Evolutionary conservation across 331 rosid genomes (phyloP), one percentile per base, ranked within the genome.

Genomic region (Malus hybrid): DNA sequence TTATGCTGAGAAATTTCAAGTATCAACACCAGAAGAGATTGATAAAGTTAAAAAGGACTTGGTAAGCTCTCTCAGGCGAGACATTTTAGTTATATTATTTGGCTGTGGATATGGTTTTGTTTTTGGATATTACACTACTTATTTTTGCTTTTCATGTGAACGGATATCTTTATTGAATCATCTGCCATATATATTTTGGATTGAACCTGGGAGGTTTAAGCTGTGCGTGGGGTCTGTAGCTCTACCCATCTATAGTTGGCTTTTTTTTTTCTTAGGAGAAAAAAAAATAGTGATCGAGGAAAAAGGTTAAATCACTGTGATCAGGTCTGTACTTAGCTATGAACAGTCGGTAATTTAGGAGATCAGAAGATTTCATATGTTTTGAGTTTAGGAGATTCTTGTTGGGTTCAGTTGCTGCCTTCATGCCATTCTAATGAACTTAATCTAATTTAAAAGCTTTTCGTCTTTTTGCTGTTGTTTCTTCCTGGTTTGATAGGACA

Each of bases 1-100:
- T 80, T 94, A 92, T 83, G 85, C 90, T 22, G 99, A 92, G 87
- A 94, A 94, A 80, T 94, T 92, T 81, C 87, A 86, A 79, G 90
- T 80, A 70, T 77, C 85, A 28, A 77, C 60, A 57, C 80, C 71
- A 14, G 93, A 85, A 80, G 90, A 88, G 79, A 90, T 90, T 79
- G 92, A 89, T 14, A 80, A 80, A 80, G 77, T 90, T 29, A 92
- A 55, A 77, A 85, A 83, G 69, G 96, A 90, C 71, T 42, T 83
- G 29, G 90, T 87, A 76, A 82, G 87, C 65, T 57, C 34, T 69
- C 24, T 74, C 74, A 8, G 6, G 15, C n/a, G 16, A 31, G 29
- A 65, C 59, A 57, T 66, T 76, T 73, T 32, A 48, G 63, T 78
- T 14, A 44, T 22, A 46, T 48, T 39, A 71, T 28, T 24, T 77